Conservation (phyloP, 2,329 filamentous ascomycete species). For the Nemania sp. region DNA sequence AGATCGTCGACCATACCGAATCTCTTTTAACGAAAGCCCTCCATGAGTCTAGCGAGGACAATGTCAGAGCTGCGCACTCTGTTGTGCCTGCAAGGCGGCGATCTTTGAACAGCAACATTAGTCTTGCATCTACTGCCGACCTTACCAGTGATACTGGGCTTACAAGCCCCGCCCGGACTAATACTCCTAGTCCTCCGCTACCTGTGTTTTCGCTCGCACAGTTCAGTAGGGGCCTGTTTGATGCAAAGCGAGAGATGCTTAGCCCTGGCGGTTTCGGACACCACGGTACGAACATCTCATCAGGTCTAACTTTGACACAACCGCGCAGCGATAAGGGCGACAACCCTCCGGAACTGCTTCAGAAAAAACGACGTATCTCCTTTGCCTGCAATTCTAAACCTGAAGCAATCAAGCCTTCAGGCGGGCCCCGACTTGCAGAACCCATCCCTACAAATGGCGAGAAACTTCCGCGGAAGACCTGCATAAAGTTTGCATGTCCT, state of each 20-base stretch:
- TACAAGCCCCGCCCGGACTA: conserved; percentile 86
- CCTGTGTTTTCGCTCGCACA: conserved; percentile 58
- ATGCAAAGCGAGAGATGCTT: conserved; percentile 35
- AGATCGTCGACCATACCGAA: conserved; percentile 63
- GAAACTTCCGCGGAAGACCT: conserved; percentile 56
- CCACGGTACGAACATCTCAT: conserved; percentile 30
- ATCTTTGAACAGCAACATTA: conserved; percentile 79
- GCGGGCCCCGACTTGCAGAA: conserved; percentile 44
- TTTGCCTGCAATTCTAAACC: conserved; percentile 82
- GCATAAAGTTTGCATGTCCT: conserved; percentile 79
- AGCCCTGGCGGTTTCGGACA: conserved; percentile 36
- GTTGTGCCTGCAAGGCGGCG: conserved; percentile 52
- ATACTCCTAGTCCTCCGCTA: conserved; percentile 85
- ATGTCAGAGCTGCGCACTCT: conserved; percentile 45
- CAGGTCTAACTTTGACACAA: conserved; percentile 17
- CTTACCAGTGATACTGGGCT: conserved; percentile 93
- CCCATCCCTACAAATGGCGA: conserved; percentile 44
- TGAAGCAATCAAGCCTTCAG: conserved; percentile 48
- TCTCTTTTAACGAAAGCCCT: conserved; percentile 89
- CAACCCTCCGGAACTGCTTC: conserved; percentile 64
- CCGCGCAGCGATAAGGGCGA: conserved; percentile 50
- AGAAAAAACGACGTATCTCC: conserved; percentile 86
- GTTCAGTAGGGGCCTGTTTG: conserved; percentile 41
- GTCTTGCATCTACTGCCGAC: conserved; percentile 82
- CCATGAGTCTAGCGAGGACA: conserved; percentile 64